Conservation (phyloP, 345 rosid species). For the Melaleuca quinquenervia region DNA sequence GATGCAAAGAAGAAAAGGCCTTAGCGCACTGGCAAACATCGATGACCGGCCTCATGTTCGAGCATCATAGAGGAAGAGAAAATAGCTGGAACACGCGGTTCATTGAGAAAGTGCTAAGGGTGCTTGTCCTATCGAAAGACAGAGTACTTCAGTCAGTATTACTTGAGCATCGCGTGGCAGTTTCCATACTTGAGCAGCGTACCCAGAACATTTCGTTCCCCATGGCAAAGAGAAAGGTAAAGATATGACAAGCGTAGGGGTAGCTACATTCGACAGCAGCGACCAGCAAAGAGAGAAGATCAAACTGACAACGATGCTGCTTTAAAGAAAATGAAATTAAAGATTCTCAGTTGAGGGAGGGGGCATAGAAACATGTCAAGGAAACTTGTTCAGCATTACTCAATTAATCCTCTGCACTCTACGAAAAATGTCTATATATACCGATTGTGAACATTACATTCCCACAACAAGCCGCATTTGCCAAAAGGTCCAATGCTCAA, state of each 20-base stretch:
- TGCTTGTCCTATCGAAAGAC: neutral
- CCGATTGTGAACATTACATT: neutral
- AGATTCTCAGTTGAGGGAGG: neutral
- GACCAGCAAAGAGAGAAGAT: neutral
- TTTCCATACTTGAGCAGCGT: neutral
- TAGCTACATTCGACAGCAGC: neutral
- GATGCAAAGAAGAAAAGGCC: neutral
- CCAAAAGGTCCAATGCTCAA: neutral
- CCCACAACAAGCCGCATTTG: neutral
- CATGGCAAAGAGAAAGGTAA: neutral
- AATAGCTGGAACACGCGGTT: neutral
- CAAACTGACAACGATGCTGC: neutral
- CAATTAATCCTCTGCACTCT: neutral
- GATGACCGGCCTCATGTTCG: neutral
- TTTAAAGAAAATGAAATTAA: neutral
- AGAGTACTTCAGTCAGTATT: neutral
- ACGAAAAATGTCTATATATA: neutral
- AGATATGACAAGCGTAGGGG: neutral
- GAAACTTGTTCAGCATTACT: neutral
- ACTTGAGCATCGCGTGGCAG: neutral
- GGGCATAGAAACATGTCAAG: neutral
- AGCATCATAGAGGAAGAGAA: neutral
- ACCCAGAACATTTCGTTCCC: neutral
- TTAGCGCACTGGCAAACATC: neutral
- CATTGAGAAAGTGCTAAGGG: neutral